Percentiles rank a stretch among this genome's conserved stretches.
Evolutionary conservation across 805 yeast genomes (phyloP).

Genomic region (Barnettozyma sucrosica): DNA sequence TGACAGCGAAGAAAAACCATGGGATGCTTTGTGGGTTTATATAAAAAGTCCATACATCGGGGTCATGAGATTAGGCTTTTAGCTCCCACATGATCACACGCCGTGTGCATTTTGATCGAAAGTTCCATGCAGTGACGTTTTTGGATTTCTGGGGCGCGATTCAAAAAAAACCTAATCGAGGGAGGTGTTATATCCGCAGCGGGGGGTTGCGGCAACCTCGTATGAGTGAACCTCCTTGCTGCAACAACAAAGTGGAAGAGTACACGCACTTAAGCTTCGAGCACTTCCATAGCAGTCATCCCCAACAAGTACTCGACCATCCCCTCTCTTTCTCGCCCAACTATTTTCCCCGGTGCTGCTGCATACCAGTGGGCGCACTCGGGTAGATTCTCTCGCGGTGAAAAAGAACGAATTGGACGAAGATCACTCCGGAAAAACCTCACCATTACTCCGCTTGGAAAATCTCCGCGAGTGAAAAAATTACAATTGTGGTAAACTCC

Average conservation of each 20-base stretch:
- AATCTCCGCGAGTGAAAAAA: not conserved
- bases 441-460: not conserved
- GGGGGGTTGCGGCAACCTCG: not conserved
- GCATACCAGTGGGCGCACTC: no score
- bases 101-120: not conserved
- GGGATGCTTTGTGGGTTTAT: not conserved
- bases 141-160: not conserved
- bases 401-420: no score
- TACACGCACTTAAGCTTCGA: no score
- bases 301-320: no score
- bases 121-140: constrained; percentile 2
- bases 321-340: no score
- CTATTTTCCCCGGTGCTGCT: no score
- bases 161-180: not conserved
- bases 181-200: not conserved
- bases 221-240: not conserved
- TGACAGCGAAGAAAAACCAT: no score
- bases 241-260: no score
- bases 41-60: not conserved
- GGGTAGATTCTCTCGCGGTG: not conserved
- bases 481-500: not conserved
- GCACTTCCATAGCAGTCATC: no score
- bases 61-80: constrained; percentile 1
- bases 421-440: not conserved
- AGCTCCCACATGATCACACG: not conserved